phyloP scores from a whole-genome alignment of 2,329 filamentous ascomycete genomes.

The Alternaria longipes region DNA sequence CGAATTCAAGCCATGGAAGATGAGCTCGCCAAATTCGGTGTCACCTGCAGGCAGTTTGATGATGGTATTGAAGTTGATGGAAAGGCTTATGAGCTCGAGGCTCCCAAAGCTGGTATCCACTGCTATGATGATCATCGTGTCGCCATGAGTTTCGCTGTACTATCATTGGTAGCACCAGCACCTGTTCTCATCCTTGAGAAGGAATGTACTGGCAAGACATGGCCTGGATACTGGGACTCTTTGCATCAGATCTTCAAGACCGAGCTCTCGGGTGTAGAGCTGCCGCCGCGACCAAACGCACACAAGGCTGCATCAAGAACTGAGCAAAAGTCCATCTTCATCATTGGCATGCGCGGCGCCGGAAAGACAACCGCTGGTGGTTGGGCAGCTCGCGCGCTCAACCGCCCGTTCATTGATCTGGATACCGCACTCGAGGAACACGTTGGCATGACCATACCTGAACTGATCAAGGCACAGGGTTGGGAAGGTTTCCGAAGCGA shows the following conservation, averaged over 20 bases:
- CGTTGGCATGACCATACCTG: constrained; percentile 79
- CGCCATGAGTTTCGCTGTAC: constrained; percentile 96
- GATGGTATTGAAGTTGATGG: constrained; percentile 87
- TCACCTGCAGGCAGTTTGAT: constrained; percentile 84
- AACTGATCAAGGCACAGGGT: constrained; percentile 79
- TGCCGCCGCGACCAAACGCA: constrained; percentile 46
- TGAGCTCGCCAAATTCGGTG: constrained; percentile 91
- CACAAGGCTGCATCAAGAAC: constrained; percentile 37
- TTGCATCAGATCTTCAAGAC: constrained; percentile 81
- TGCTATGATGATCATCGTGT: constrained; percentile 99
- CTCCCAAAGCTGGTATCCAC: constrained; percentile 72
- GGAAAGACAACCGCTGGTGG: constrained; percentile 93
- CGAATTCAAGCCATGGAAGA: constrained; percentile 95
- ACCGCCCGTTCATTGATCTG: constrained; percentile 82
- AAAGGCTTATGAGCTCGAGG: constrained; percentile 60
- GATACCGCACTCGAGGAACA: constrained; percentile 85
- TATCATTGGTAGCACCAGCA: constrained; percentile 75
- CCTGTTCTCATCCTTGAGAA: constrained; percentile 84
- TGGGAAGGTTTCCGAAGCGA: constrained; percentile 89
- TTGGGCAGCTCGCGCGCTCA: constrained; percentile 81
- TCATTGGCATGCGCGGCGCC: constrained; percentile 96
- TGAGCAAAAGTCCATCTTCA: constrained; percentile 76
- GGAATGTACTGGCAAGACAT: constrained; percentile 95
- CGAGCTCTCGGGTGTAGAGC: constrained; percentile 77
- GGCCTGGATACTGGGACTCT: constrained; percentile 98